Percentiles rank a stretch among this genome's conserved stretches.
These are phyloP conservation scores for Mucor racemosus DNA, from an alignment of 371 early-diverging fungal species.

Conservation along the genomic window DNA sequence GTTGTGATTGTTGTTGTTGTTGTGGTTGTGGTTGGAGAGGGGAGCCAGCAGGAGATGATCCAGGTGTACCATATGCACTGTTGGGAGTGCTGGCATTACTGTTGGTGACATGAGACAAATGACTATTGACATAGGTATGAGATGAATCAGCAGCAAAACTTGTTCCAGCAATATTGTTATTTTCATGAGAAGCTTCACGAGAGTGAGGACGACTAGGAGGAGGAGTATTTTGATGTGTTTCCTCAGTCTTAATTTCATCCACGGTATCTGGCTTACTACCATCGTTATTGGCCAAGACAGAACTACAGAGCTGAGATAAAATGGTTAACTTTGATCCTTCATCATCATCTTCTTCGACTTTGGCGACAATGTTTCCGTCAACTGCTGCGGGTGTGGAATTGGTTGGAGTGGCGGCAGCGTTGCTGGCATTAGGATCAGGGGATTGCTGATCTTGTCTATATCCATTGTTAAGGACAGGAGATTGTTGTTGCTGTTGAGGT, in stretches of 20 bases:
- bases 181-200: constrained; percentile 31
- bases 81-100: constrained; percentile 7
- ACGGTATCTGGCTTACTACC: constrained; percentile 24
- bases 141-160: constrained; percentile 7
- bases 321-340: constrained; percentile 54
- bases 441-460: constrained; percentile 28
- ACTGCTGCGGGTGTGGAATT: neutral
- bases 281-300: constrained; percentile 46
- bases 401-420: constrained; percentile 7
- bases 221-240: constrained; percentile 32
- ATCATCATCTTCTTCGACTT: constrained; percentile 32
- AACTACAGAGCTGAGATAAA: constrained; percentile 53
- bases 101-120: constrained; percentile 18
- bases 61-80: constrained; percentile 21
- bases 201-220: constrained; percentile 38
- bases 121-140: constrained; percentile 31
- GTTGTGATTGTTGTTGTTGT: neutral
- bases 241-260: constrained; percentile 18
- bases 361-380: constrained; percentile 12
- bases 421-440: constrained; percentile 23
- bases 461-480: constrained; percentile 1
- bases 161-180: neutral
- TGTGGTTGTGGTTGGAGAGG: neutral
- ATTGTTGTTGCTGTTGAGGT: constrained; percentile 33
- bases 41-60: constrained; percentile 23